Base-by-base conservation (phyloP, 2,329 filamentous ascomycete genomes). In the Colletotrichum paranaense region DNA sequence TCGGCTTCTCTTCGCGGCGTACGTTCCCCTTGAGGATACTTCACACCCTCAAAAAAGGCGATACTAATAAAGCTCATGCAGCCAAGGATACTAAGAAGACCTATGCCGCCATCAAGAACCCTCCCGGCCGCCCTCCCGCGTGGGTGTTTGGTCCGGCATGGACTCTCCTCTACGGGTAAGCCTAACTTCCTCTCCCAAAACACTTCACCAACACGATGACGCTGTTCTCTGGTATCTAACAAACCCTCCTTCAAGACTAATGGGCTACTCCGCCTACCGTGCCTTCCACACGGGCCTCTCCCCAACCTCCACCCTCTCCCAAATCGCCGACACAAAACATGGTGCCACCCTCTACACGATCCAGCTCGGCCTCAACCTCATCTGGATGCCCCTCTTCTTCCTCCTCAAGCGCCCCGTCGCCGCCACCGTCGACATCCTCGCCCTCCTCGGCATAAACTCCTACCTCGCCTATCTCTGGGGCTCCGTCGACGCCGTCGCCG, bases 381-480 rank as follows among this genome's bases (percentile, higher is more conserved):
- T 92, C 67, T 98, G 94, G 94, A 98, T 95, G 90, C 96, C 96
- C 14, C 88, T 98, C 12, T 98, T 98, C 88, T 98, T 98, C 80
- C 88, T 90, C n/a, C 80, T 92, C 63, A 92, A 92, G 76, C 90
- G 90, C 19, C 95, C 95, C 1, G 87, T 92, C 65, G 90, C 91
- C 79, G 95, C 95, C 4, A 91, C 94, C 7, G 88, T 88, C 32
- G 94, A 98, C 80, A 92, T 97, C 63, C 83, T 94, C 32, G 88
- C 92, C 0, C 86, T 98, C 9, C 86, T 92, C 0, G 94, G 93
- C 9, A 85, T 92, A 35, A 93, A 94, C 60, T 89, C 88, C 7
- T 95, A 95, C 77, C 83, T 98, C 63, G 88, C 93, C 16, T 93
- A 93, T 78, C 84, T 93, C 71, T 98, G 94, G 92, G 90, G 90